Evolutionary conservation across 106 monocot genomes (phyloP).

Genomic region (Xerophyta viscosa): DNA sequence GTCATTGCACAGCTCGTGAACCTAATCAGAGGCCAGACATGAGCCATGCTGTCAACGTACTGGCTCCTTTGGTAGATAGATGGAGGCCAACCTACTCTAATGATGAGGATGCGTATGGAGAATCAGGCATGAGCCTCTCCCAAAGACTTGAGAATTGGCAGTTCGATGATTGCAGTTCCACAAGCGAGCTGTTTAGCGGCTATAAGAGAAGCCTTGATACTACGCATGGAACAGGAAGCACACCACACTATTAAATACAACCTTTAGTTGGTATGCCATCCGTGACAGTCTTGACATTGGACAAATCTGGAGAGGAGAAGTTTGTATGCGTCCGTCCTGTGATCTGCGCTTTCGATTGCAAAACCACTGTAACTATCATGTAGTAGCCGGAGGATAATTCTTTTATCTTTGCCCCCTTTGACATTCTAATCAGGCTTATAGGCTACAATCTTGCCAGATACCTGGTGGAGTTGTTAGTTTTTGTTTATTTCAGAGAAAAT

Average conservation of each 20-base stretch:
- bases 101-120: conserved; percentile 15
- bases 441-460: no score
- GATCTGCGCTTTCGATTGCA: no score
- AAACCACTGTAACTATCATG: no score
- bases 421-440: no score
- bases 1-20: conserved; percentile 83
- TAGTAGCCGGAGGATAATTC: no score
- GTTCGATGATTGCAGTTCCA: conserved; percentile 23
- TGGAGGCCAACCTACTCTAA: conserved; percentile 53
- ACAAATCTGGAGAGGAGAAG: no score
- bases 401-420: no score
- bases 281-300: no score
- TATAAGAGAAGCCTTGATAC: conserved; percentile 3
- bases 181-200: conserved; percentile 12
- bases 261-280: no score
- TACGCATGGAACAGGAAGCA: background rate
- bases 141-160: conserved; percentile 55
- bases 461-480: no score
- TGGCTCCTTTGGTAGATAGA: conserved; percentile 58
- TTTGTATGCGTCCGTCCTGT: no score
- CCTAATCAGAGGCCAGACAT: conserved; percentile 72
- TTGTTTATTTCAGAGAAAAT: no score
- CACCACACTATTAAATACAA: background rate
- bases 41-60: conserved; percentile 73
- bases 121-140: conserved; percentile 28